Evolutionary conservation across 2,329 filamentous ascomycete species (phyloP).

Genomic region (Penicillium sp.): DNA sequence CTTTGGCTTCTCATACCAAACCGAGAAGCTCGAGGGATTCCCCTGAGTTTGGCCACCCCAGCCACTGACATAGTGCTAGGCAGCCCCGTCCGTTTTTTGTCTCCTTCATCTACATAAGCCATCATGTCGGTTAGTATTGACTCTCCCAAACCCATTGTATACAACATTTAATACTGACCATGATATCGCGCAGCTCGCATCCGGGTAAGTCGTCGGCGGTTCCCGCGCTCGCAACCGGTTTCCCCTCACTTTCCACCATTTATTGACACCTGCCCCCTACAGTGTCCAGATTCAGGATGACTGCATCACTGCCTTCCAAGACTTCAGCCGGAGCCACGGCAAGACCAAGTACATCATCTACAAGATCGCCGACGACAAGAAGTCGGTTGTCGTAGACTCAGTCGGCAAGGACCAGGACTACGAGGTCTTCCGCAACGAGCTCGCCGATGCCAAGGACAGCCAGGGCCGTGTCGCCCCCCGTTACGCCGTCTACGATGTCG

Average conservation of each 20-base stretch:
- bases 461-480: constrained; percentile 45
- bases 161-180: constrained; percentile 7
- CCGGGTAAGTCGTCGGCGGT: constrained; percentile 27
- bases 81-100: constrained; percentile 19
- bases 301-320: constrained; percentile 46
- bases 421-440: constrained; percentile 47
- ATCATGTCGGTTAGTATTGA: constrained; percentile 34
- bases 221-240: constrained; percentile 2
- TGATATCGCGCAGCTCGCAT: constrained; percentile 29
- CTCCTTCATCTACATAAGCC: constrained; percentile 21
- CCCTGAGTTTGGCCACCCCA: constrained; percentile 7
- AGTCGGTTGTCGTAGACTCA: constrained; percentile 49
- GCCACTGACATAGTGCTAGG: constrained; percentile 32
- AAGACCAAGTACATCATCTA: constrained; percentile 51
- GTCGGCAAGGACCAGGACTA: constrained; percentile 45
- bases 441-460: constrained; percentile 41
- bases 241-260: constrained; percentile 3
- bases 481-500: constrained; percentile 51
- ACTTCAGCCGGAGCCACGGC: constrained; percentile 45
- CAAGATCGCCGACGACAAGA: constrained; percentile 52
- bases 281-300: constrained; percentile 48
- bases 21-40: background rate
- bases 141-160: background rate
- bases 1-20: background rate
- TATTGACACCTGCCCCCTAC: constrained; percentile 20